A percentile compares a stretch with the other conserved stretches of the same genome.
These are phyloP conservation scores for Wallacemonas sp. DNA, from an alignment of 208 protist species.

Conservation along the genomic window DNA sequence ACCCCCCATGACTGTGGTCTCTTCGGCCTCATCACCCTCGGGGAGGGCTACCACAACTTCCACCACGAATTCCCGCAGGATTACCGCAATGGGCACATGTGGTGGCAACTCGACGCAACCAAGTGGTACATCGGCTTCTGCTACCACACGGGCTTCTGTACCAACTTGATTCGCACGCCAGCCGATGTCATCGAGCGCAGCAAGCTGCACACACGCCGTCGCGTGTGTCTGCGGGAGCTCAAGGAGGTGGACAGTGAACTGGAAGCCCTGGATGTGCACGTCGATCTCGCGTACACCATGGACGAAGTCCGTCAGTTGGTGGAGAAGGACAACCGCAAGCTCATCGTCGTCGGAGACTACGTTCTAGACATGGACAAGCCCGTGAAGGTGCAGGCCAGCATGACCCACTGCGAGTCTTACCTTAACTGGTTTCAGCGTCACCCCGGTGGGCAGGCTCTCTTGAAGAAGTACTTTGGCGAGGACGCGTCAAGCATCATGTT, in stretches of 20 bases:
- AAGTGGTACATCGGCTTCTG: conserved; percentile 50
- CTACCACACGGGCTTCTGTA: conserved; percentile 23
- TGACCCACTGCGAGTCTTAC: conserved; percentile 19
- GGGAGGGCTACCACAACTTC: conserved; percentile 79
- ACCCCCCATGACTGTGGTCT: conserved; percentile 42
- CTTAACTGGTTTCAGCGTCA: conserved; percentile 30
- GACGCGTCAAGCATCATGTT: conserved; percentile 33
- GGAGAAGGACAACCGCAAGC: conserved; percentile 16
- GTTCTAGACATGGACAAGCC: conserved; percentile 34
- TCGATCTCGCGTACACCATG: conserved; percentile 16
- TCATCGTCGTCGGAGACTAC: conserved; percentile 30
- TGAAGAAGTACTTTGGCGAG: conserved; percentile 36
- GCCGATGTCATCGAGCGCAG: conserved; percentile 25
- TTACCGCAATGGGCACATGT: conserved; percentile 57
- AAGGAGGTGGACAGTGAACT: conserved; percentile 9
- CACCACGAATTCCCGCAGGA: conserved; percentile 75
- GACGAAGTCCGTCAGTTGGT: conserved; percentile 17
- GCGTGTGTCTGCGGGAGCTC: conserved; percentile 8
- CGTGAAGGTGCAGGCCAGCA: conserved; percentile 8
- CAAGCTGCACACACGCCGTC: conserved; percentile 9
- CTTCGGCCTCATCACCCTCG: conserved; percentile 44
- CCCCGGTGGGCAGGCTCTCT: conserved; percentile 39
- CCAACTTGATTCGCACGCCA: conserved; percentile 26
- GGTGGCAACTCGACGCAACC: conserved; percentile 60
- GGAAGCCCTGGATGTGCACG: conserved; percentile 12